Evolutionary conservation across 495 filamentous ascomycete genomes (phyloP).

Genomic region (Pyrenopolyporus hunteri): DNA sequence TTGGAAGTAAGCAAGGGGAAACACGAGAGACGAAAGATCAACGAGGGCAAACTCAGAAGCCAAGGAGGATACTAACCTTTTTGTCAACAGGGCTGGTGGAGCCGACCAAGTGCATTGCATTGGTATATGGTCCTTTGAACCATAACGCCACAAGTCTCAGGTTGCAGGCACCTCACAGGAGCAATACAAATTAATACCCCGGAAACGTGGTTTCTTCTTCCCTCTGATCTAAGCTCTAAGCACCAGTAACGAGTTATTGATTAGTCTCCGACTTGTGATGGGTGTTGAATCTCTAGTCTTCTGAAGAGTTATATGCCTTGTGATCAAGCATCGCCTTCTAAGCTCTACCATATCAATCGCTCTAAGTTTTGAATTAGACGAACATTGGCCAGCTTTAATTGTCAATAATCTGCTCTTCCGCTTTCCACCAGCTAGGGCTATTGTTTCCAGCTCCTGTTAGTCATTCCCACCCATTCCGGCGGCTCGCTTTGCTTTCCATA

Average conservation of each 20-base stretch:
- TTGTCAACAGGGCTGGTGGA: background rate
- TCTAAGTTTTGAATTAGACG: background rate
- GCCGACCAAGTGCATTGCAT: constrained; percentile 1
- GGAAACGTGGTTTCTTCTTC: background rate
- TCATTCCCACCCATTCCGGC: constrained; percentile 8
- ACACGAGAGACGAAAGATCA: background rate
- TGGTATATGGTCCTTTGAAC: background rate
- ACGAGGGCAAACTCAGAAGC: background rate
- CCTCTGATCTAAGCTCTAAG: background rate
- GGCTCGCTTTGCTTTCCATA: constrained; percentile 14
- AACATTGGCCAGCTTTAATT: constrained; percentile 7
- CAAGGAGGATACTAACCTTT: constrained; percentile 4
- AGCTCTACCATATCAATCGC: background rate
- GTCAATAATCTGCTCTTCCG: constrained; percentile 17
- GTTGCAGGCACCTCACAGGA: constrained; percentile 13
- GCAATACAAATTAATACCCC: constrained; percentile 26
- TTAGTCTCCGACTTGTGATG: constrained; percentile 19
- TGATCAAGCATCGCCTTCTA: background rate
- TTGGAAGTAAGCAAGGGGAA: background rate
- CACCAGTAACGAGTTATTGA: constrained; percentile 16
- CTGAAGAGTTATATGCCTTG: too few relatives aligned
- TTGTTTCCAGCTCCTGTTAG: constrained; percentile 6
- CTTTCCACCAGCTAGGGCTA: background rate
- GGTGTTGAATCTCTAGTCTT: too few relatives aligned
- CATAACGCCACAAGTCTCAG: background rate